Percentiles rank a stretch among this genome's conserved stretches.
Evolutionary conservation across 495 filamentous ascomycete genomes (phyloP).

Genomic region (Polyplosphaeria fusca): DNA sequence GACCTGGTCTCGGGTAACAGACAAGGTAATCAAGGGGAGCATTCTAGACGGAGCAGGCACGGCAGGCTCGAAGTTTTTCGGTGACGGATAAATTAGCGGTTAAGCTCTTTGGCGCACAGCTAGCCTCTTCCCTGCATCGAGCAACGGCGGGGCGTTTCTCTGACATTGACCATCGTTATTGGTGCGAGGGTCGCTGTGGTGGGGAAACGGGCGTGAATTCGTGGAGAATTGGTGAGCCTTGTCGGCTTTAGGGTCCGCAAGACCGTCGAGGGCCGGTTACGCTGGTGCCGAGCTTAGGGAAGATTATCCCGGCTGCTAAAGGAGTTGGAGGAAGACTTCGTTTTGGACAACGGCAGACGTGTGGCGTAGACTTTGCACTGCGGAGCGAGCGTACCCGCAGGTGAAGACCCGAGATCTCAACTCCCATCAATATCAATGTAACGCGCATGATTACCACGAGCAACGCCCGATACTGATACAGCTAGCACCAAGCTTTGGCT

Average conservation of each 20-base stretch:
- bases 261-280: too few relatives aligned
- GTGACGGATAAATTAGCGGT: slow-evolving; percentile 23
- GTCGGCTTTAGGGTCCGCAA: too few relatives aligned
- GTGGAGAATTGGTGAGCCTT: not conserved
- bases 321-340: too few relatives aligned
- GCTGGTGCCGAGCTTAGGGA: too few relatives aligned
- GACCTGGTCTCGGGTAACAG: slow-evolving; percentile 17
- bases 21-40: too few relatives aligned
- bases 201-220: not conserved
- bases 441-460: not conserved
- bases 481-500: not conserved
- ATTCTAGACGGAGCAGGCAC: slow-evolving; percentile 1
- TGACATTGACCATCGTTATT: not conserved
- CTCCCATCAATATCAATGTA: not conserved
- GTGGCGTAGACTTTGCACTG: too few relatives aligned
- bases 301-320: too few relatives aligned
- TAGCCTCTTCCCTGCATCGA: not conserved
- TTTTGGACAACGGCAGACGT: too few relatives aligned
- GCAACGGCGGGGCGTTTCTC: not conserved
- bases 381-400: not conserved
- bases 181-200: not conserved
- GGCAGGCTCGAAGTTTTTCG: not conserved
- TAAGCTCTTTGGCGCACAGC: slow-evolving; percentile 10
- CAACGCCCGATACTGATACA: not conserved
- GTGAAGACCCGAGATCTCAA: not conserved